Evolutionary conservation across 176 grass and related monocot genomes (phyloP).

Genomic region (Puya raimondii): DNA sequence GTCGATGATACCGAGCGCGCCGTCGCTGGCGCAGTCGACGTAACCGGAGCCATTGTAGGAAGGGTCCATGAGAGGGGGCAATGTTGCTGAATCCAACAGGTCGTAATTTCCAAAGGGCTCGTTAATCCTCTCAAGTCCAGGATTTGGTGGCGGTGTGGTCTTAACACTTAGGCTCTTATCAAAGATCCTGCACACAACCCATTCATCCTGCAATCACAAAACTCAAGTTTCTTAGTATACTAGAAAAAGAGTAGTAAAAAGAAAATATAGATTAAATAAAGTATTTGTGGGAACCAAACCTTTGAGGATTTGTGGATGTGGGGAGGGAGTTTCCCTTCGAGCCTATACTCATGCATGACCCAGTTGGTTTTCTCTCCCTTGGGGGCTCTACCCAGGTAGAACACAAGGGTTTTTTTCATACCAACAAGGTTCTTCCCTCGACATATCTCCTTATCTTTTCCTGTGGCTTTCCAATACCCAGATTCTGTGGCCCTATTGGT

Average conservation of each 20-base stretch:
- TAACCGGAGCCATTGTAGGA: neutral
- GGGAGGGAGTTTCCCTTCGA: conserved; percentile 51
- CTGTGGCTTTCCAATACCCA: conserved; percentile 98
- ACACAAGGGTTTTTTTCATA: conserved; percentile 99
- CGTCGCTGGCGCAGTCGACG: neutral
- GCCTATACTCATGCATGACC: conserved; percentile 95
- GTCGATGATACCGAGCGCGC: conserved; percentile 28
- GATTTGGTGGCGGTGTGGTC: conserved; percentile 23
- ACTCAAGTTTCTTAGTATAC: no score
- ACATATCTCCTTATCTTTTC: conserved; percentile 97
- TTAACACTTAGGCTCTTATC: conserved; percentile 49
- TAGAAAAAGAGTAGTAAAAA: no score
- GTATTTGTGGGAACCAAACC: no score
- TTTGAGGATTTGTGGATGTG: conserved; percentile 49
- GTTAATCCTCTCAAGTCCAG: conserved; percentile 32
- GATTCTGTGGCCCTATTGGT: conserved; percentile 81
- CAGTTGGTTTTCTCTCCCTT: conserved; percentile 72
- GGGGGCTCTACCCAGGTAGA: conserved; percentile 88
- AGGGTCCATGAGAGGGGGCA: conserved; percentile 59
- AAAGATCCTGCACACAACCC: conserved; percentile 83
- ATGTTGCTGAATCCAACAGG: conserved; percentile 37
- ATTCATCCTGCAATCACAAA: conserved; percentile 52
- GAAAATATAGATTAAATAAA: neutral
- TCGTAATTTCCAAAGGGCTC: conserved; percentile 26
- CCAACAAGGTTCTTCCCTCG: conserved; percentile 55